These are phyloP conservation scores for Imleria badia DNA, from an alignment of 768 basidiomycete species.

Conservation along the genomic window DNA sequence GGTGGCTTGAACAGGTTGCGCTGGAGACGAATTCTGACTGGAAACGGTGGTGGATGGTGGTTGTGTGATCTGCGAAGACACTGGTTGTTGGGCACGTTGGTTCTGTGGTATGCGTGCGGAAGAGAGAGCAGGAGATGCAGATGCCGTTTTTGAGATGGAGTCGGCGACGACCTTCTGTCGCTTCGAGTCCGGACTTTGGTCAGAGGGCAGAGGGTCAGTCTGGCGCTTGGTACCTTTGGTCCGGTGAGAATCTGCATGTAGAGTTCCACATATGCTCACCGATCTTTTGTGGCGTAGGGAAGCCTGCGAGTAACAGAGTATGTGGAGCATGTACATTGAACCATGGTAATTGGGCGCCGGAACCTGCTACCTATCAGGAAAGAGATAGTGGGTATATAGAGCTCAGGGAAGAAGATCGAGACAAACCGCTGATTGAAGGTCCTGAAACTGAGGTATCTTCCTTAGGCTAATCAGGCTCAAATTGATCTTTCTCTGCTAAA, in stretches of 20 bases:
- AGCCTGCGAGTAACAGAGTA: constrained; percentile 47
- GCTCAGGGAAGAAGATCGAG: background rate
- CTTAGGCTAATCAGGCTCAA: constrained; percentile 50
- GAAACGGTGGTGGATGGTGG: constrained; percentile 9
- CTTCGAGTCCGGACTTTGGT: constrained; percentile 47
- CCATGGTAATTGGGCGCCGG: constrained; percentile 48
- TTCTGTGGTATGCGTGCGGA: constrained; percentile 21
- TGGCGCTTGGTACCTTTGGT: constrained; percentile 42
- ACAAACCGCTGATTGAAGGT: constrained; percentile 52
- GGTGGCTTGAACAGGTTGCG: constrained; percentile 7
- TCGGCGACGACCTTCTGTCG: constrained; percentile 29
- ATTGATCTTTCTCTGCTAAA: constrained; percentile 55
- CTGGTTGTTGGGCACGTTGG: constrained; percentile 21
- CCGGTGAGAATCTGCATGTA: constrained; percentile 11
- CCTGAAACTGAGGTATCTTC: constrained; percentile 47
- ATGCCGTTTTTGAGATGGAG: constrained; percentile 15
- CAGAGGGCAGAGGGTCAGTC: constrained; percentile 36
- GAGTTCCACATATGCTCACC: constrained; percentile 22
- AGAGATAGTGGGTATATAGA: background rate
- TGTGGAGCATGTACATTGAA: constrained; percentile 51
- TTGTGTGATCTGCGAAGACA: constrained; percentile 20
- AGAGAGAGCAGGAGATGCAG: constrained; percentile 22
- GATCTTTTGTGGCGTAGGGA: constrained; percentile 36
- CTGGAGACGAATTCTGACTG: constrained; percentile 5
- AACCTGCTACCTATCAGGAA: constrained; percentile 34